These are phyloP conservation scores for Cymbopogon flexuosus DNA, from an alignment of 202 grass and related monocot genomes.

Conservation along the genomic window DNA sequence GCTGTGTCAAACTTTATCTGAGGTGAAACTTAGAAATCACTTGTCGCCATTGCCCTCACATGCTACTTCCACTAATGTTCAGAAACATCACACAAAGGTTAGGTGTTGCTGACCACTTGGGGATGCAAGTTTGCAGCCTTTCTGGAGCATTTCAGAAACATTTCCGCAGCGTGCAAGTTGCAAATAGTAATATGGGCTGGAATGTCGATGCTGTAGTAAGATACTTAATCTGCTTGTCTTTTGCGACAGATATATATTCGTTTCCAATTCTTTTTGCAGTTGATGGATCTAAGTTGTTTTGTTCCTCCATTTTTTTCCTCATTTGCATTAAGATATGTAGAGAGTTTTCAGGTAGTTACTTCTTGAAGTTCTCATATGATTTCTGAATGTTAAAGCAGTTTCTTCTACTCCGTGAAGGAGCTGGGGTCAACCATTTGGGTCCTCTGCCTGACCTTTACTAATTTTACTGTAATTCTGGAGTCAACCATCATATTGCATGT, in stretches of 20 bases:
- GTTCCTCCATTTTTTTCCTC: too few relatives aligned
- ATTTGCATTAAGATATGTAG: not conserved
- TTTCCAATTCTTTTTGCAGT: not conserved
- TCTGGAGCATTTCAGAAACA: not conserved
- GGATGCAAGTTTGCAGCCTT: conserved; percentile 12
- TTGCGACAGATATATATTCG: not conserved
- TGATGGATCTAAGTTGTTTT: too few relatives aligned
- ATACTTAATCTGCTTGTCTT: conserved; percentile 24
- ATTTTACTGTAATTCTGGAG: not conserved
- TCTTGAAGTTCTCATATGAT: not conserved
- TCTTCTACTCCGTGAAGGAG: not conserved
- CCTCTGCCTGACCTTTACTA: not conserved
- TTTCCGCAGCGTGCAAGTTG: not conserved
- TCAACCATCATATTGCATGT: not conserved
- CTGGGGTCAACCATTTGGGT: not conserved
- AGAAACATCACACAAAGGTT: not conserved
- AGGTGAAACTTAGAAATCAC: not conserved
- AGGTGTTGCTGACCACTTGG: not conserved
- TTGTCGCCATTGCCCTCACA: not conserved
- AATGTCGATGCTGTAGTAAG: conserved; percentile 2
- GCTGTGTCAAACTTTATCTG: not conserved
- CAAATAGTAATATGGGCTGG: not conserved
- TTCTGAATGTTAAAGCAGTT: not conserved
- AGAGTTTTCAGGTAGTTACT: not conserved
- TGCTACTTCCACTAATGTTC: not conserved